Conservation (phyloP, 1,284 basidiomycete genomes). For the Limonomyces culmigenus region DNA sequence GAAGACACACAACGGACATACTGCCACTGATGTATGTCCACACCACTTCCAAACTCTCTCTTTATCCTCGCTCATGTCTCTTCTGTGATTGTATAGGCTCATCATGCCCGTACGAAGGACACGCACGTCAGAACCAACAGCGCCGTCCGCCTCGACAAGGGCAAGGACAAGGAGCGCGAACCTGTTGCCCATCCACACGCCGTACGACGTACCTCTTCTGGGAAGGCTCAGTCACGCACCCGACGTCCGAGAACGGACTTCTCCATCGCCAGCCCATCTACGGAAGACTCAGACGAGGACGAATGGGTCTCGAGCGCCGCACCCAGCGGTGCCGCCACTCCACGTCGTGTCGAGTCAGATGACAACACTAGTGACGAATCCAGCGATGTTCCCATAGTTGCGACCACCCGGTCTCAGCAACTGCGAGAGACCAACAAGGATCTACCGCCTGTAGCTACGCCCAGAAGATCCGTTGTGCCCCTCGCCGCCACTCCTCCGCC, state of each 20-base stretch:
- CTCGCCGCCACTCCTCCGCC: no score
- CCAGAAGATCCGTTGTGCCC: no score
- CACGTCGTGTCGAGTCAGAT: conserved; percentile 29
- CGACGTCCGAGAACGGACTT: conserved; percentile 31
- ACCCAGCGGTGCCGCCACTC: conserved; percentile 46
- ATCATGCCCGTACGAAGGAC: conserved; percentile 3
- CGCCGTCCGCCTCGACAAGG: conserved; percentile 27
- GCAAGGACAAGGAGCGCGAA: conserved; percentile 31
- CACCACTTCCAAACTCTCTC: no score
- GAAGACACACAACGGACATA: no score
- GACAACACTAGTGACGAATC: no score
- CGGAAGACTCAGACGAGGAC: conserved; percentile 37
- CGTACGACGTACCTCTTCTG: no score
- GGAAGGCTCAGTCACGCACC: neutral
- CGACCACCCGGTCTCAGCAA: no score
- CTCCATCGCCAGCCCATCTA: conserved; percentile 32
- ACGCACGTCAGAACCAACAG: conserved; percentile 22
- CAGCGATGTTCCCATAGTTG: no score
- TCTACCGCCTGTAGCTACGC: no score
- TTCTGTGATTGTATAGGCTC: neutral
- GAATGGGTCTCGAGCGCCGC: conserved; percentile 58
- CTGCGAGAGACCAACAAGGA: no score
- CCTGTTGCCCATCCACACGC: conserved; percentile 13
- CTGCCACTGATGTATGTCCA: no score
- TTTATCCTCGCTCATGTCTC: no score